phyloP scores from a whole-genome alignment of 257 asterid species.

The Lithospermum erythrorhizon region DNA sequence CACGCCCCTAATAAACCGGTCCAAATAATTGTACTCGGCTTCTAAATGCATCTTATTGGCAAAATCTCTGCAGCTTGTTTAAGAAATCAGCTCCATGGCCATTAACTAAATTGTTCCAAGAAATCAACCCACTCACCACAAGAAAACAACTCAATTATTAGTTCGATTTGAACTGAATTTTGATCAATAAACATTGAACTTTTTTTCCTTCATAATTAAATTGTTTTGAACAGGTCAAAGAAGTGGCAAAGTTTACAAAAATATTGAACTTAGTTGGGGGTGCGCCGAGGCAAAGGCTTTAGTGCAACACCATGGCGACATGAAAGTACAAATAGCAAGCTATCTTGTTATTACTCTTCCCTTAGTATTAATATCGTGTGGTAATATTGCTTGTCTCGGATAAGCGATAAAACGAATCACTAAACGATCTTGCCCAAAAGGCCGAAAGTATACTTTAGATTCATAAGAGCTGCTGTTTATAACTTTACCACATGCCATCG shows the following conservation, averaged over 20 bases:
- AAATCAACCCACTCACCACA: constrained; percentile 22
- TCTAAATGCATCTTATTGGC: constrained; percentile 48
- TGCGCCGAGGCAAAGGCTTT: neutral
- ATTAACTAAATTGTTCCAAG: too few species aligned
- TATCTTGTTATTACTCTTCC: neutral
- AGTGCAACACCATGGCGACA: neutral
- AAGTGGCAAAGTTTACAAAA: too few species aligned
- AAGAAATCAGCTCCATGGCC: constrained; percentile 66
- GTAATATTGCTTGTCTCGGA: too few species aligned
- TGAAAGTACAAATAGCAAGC: neutral
- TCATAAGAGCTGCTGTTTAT: too few species aligned
- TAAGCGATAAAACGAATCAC: constrained; percentile 23
- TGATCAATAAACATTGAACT: constrained; percentile 27
- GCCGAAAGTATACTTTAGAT: too few species aligned
- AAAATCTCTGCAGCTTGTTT: constrained; percentile 61
- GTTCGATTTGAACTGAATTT: too few species aligned
- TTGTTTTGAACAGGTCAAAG: too few species aligned
- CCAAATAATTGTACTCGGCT: constrained; percentile 69
- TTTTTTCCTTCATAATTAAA: constrained; percentile 1
- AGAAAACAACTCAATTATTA: constrained; percentile 54
- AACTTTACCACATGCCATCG: too few species aligned
- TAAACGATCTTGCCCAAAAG: constrained; percentile 39
- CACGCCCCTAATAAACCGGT: constrained; percentile 59
- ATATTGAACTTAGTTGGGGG: too few species aligned
- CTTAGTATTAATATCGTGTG: too few species aligned